Evolutionary conservation across 768 basidiomycete species (phyloP).

Genomic region (Xanthoconium stramineum): DNA sequence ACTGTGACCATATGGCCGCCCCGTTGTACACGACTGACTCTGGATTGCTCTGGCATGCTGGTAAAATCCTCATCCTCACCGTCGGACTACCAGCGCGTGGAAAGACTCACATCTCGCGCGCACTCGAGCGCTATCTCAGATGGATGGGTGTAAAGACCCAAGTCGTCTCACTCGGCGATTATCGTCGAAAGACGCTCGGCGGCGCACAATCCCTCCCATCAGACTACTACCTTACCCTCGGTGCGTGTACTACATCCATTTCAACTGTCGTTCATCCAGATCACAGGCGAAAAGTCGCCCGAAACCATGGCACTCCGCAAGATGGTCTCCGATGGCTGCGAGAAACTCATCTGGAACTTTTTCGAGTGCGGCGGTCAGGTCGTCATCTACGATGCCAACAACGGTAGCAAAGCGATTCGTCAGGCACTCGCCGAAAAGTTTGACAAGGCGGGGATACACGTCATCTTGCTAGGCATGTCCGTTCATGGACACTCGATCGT

Average conservation of each 20-base stretch:
- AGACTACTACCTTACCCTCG: slow-evolving; percentile 93
- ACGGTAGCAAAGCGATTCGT: slow-evolving; percentile 68
- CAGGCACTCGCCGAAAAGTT: slow-evolving; percentile 81
- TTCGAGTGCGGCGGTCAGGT: slow-evolving; percentile 89
- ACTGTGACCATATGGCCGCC: slow-evolving; percentile 60
- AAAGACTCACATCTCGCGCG: slow-evolving; percentile 94
- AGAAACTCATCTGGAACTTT: slow-evolving; percentile 85
- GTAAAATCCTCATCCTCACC: slow-evolving; percentile 90
- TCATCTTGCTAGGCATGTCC: slow-evolving; percentile 92
- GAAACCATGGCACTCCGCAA: slow-evolving; percentile 78
- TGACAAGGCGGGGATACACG: slow-evolving; percentile 82
- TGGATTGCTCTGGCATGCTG: slow-evolving; percentile 85
- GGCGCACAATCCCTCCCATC: slow-evolving; percentile 82
- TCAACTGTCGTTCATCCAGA: neutral
- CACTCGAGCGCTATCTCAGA: slow-evolving; percentile 93
- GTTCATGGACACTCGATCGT: too few species aligned
- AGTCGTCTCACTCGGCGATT: slow-evolving; percentile 94
- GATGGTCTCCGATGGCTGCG: slow-evolving; percentile 77
- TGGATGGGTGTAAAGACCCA: slow-evolving; percentile 98
- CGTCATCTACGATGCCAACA: slow-evolving; percentile 98
- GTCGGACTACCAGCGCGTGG: slow-evolving; percentile 93
- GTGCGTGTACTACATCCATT: slow-evolving; percentile 33
- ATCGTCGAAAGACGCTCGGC: slow-evolving; percentile 85
- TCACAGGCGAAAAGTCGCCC: slow-evolving; percentile 67
- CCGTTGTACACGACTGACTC: slow-evolving; percentile 92